Evolutionary conservation across 352 stramenopile genomes (phyloP), one percentile per base, ranked within the genome.

Genomic region (Pythium aquatile): DNA sequence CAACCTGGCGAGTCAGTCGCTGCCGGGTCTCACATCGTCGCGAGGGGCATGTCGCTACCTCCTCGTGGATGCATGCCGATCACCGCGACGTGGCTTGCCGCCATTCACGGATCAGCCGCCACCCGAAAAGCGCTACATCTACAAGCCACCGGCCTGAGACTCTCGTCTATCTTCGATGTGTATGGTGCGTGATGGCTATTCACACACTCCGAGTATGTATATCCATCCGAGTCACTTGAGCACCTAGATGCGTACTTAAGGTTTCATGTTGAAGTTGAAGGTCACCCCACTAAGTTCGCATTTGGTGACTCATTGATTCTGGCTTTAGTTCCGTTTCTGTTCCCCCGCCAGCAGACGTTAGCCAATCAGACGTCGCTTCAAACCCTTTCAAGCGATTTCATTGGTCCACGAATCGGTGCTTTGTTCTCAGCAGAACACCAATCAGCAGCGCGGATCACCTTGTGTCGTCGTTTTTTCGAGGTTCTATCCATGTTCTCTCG

Each of bases 391-490:
- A 2, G 26, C 1, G 3, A 32, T 55, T 10, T 54, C 14, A 70
- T 70, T 70, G 64, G 64, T 62, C 37, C 39, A 46, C 17, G 26
- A 64, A 58, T 6, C 55, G 55, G 37, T 51, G 30, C 48, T 55
- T 29, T 61, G 63, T 64, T 69, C 63, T 65, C 55, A 2, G 9
- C n/a, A 35, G 51, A 61, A 61, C 57, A 70, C 64, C 64, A 70
- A 70, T 70, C 64, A 51, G 14, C 32, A 42, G 5, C 9, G 46
- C 7, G 26, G 28, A 14, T 42, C 35, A 13, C 3, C 1, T 0
- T 17, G 9, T 57, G 55, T 37, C 59, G 63, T 30, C 51, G 0
- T 55, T 16, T 30, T n/a, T 2, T 4, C 49, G 37, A 63, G 62
- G 62, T 69, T 69, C 58, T 69, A 62, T 55, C 32, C 33, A 37